Conservation (phyloP, 805 yeast species). For the Ogataea populi-albae region DNA sequence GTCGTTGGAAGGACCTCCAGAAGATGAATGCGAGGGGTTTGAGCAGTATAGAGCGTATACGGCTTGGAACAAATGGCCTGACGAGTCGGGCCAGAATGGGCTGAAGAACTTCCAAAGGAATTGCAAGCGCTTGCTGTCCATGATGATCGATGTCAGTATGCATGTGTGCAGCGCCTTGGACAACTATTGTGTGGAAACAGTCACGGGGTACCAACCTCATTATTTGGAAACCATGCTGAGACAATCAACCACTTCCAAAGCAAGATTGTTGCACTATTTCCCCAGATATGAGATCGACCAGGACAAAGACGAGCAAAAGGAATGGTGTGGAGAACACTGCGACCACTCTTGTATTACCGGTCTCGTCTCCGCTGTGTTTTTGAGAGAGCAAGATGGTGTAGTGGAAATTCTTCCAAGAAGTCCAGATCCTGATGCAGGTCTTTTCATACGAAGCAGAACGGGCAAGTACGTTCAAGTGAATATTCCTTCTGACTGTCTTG, state of each 20-base stretch:
- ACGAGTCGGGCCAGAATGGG: constrained; percentile 22
- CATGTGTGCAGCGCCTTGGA: constrained; percentile 56
- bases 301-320: constrained; percentile 24
- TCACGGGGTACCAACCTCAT: constrained; percentile 31
- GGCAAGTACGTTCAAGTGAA: constrained; percentile 46
- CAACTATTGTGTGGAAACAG: constrained; percentile 33
- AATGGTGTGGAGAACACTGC: constrained; percentile 63
- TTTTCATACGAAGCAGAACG: constrained; percentile 46
- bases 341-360: constrained; percentile 64
- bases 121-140: constrained; percentile 37
- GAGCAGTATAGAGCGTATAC: constrained; percentile 43
- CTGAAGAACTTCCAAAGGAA: constrained; percentile 36
- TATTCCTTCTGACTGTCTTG: constrained; percentile 54
- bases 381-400: constrained; percentile 35
- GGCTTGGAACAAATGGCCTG: constrained; percentile 53
- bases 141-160: constrained; percentile 48
- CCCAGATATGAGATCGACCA: constrained; percentile 27
- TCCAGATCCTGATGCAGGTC: constrained; percentile 48
- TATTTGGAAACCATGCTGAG: constrained; percentile 46
- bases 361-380: constrained; percentile 50
- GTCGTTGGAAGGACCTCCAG: constrained; percentile 44
- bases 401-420: constrained; percentile 25
- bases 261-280: constrained; percentile 54
- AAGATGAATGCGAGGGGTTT: constrained; percentile 32
- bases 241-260: constrained; percentile 53